phyloP scores from a whole-genome alignment of 345 rosid species.

The Citrus cavaleriei region DNA sequence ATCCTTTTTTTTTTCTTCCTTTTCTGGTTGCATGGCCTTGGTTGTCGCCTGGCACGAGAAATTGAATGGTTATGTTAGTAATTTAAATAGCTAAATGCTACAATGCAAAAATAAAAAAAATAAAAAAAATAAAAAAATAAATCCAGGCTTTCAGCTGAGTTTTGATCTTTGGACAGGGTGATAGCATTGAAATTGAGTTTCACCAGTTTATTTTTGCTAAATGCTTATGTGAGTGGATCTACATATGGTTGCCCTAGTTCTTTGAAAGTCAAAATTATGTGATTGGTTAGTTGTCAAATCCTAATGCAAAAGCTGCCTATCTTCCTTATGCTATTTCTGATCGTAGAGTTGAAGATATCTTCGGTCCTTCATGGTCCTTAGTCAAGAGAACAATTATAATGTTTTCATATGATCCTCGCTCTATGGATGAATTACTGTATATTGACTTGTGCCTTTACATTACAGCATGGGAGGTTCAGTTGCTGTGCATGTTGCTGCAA shows the following conservation, averaged over 20 bases:
- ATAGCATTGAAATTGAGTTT: not conserved
- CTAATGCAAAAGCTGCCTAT: not conserved
- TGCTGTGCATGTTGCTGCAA: conserved; percentile 93
- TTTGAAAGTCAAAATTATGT: not conserved
- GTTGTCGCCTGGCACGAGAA: not conserved
- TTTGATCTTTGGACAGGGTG: not conserved
- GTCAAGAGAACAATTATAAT: not conserved
- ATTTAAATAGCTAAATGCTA: not conserved
- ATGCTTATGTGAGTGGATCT: not conserved
- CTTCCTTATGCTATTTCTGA: not conserved
- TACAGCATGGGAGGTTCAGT: conserved; percentile 98
- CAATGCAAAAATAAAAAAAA: not conserved
- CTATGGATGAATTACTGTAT: not conserved
- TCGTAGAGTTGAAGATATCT: not conserved
- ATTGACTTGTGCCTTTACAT: conserved; percentile 5
- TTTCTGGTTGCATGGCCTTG: not conserved
- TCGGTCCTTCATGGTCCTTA: not conserved
- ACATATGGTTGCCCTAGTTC: not conserved
- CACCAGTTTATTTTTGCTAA: not conserved
- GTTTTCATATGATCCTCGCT: not conserved
- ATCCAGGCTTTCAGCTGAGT: not conserved
- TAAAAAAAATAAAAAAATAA: too few relatives aligned
- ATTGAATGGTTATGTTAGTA: not conserved
- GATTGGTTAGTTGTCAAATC: not conserved
- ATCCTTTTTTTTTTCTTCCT: not conserved